Conservation (phyloP, 345 rosid genomes). For the Pistacia atlantica region DNA sequence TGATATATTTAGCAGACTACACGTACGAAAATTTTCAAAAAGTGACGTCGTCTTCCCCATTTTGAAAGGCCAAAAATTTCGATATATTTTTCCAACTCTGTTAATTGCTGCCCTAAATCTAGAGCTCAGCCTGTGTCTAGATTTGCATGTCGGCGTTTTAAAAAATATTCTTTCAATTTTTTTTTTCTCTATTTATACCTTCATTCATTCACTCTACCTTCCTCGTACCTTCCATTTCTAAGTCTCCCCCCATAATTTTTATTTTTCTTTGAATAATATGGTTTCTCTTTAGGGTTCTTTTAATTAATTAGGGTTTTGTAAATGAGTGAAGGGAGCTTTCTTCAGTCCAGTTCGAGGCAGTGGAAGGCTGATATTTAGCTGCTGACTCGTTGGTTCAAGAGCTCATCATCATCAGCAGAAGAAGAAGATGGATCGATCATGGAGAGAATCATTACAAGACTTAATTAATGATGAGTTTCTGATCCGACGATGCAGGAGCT, state of each 20-base stretch:
- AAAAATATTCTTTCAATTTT: neutral
- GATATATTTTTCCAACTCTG: neutral
- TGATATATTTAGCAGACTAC: neutral
- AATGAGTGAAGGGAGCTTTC: conserved; percentile 36
- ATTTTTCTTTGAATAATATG: too few species aligned
- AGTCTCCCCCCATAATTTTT: neutral
- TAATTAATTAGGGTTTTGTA: neutral
- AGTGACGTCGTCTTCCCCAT: neutral
- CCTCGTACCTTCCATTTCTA: conserved; percentile 3
- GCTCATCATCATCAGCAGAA: conserved; percentile 24
- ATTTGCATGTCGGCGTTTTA: conserved; percentile 7
- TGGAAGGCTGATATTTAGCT: conserved; percentile 34
- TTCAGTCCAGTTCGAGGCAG: conserved; percentile 46
- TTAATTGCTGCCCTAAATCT: conserved; percentile 11
- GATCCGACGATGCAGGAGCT: conserved; percentile 56
- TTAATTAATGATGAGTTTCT: conserved; percentile 30
- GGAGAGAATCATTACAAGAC: too few species aligned
- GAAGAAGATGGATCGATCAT: too few species aligned
- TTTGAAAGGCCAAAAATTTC: neutral
- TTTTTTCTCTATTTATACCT: conserved; percentile 9
- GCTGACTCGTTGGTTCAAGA: conserved; percentile 54
- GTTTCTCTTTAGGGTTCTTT: neutral
- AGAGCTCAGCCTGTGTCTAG: conserved; percentile 12
- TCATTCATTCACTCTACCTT: neutral
- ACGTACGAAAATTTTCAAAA: neutral